Percentiles rank a stretch among this genome's conserved stretches.
Evolutionary conservation across 1,284 basidiomycete species (phyloP).

Genomic region (Wolfiporia cocos): DNA sequence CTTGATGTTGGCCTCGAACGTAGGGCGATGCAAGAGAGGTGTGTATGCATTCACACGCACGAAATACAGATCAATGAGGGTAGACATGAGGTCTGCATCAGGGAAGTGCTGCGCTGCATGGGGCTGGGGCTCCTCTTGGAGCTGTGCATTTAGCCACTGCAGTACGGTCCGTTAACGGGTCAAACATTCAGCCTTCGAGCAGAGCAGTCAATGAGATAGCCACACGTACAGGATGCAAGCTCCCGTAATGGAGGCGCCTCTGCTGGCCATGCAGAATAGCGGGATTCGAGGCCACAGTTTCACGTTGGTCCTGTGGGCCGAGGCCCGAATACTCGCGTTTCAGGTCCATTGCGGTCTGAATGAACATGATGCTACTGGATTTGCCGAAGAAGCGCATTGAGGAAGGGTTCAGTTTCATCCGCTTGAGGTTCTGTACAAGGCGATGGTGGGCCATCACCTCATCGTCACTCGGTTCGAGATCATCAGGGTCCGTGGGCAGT

Average conservation of each 20-base stretch:
- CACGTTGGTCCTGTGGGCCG: conserved; percentile 9
- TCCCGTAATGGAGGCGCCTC: conserved; percentile 22
- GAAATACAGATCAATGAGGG: conserved; percentile 71
- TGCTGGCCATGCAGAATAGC: conserved; percentile 11
- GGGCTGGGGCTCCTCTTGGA: conserved; percentile 24
- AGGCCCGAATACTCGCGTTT: conserved; percentile 37
- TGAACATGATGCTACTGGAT: conserved; percentile 44
- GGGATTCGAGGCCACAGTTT: conserved; percentile 12
- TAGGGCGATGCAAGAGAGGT: conserved; percentile 75
- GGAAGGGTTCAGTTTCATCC: conserved; percentile 24
- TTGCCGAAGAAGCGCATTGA: conserved; percentile 45
- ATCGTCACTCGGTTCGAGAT: conserved; percentile 33
- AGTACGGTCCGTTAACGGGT: not conserved
- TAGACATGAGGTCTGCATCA: conserved; percentile 50
- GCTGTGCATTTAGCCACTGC: conserved; percentile 28
- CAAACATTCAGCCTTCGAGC: too few relatives aligned
- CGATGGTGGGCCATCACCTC: conserved; percentile 24
- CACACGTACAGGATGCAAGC: conserved; percentile 23
- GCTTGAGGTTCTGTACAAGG: conserved; percentile 20
- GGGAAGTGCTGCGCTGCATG: conserved; percentile 41
- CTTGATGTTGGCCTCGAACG: conserved; percentile 60
- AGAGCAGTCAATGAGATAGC: not conserved
- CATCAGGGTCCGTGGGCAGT: conserved; percentile 20
- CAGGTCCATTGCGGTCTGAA: conserved; percentile 43
- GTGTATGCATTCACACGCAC: conserved; percentile 49